Conservation (phyloP, 768 basidiomycete species). For the Aureoboletus auriporus region DNA sequence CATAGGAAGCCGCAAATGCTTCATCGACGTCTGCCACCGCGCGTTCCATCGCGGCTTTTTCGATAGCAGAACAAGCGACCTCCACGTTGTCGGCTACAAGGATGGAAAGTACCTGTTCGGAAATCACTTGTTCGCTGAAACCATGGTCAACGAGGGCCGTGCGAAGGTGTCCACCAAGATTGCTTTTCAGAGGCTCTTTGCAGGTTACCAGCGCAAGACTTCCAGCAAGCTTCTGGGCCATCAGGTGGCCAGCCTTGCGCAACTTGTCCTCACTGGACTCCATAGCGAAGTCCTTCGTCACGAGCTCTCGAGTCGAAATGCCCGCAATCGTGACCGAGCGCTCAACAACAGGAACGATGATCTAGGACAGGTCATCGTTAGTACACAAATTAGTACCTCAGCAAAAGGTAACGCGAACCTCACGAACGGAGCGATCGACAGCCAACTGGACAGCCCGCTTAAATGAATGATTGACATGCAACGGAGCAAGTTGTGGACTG, state of each 20-base stretch:
- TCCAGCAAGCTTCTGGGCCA: slow-evolving; percentile 96
- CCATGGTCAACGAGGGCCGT: slow-evolving; percentile 81
- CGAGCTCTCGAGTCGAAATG: slow-evolving; percentile 93
- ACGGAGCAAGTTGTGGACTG: slow-evolving; percentile 68
- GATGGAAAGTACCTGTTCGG: slow-evolving; percentile 74
- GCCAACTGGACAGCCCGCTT: slow-evolving; percentile 89
- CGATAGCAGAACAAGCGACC: slow-evolving; percentile 88
- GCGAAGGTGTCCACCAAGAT: slow-evolving; percentile 86
- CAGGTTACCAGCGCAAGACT: slow-evolving; percentile 96
- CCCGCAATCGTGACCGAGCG: slow-evolving; percentile 97
- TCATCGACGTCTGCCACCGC: slow-evolving; percentile 93
- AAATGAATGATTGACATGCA: slow-evolving; percentile 76
- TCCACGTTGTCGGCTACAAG: slow-evolving; percentile 93
- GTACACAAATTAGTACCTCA: not conserved
- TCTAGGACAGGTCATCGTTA: slow-evolving; percentile 40
- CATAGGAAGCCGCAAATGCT: slow-evolving; percentile 76
- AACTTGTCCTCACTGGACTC: slow-evolving; percentile 89
- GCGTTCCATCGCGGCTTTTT: slow-evolving; percentile 96
- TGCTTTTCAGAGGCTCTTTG: slow-evolving; percentile 93
- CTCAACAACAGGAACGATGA: slow-evolving; percentile 96
- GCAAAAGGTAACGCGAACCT: slow-evolving; percentile 45
- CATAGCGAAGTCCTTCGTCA: slow-evolving; percentile 93
- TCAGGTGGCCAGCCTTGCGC: slow-evolving; percentile 87
- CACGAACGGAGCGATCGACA: slow-evolving; percentile 91
- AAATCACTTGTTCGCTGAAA: slow-evolving; percentile 80